Conservation (phyloP, 345 rosid genomes). For the Gossypium herbaceum region DNA sequence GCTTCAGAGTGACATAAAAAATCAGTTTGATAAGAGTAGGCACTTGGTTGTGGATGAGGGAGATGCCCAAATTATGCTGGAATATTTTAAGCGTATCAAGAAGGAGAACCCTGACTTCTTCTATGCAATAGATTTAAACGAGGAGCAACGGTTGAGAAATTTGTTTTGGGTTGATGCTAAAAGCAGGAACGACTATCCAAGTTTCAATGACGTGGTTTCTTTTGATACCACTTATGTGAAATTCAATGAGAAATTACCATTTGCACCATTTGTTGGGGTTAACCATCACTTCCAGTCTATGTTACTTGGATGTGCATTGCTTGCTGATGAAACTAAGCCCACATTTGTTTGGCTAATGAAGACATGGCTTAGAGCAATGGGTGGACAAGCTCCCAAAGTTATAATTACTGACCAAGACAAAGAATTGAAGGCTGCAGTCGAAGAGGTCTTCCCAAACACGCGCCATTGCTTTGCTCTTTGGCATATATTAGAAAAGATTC, state of each 20-base stretch:
- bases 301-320: slow-evolving; percentile 43
- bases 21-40: slow-evolving; percentile 33
- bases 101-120: slow-evolving; percentile 44
- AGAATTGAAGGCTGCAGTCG: slow-evolving; percentile 31
- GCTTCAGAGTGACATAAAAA: slow-evolving; percentile 18
- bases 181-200: slow-evolving; percentile 38
- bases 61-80: slow-evolving; percentile 40
- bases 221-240: slow-evolving; percentile 45
- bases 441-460: slow-evolving; percentile 38
- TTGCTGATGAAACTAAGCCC: slow-evolving; percentile 42
- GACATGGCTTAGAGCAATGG: slow-evolving; percentile 47
- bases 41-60: slow-evolving; percentile 40
- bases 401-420: slow-evolving; percentile 46
- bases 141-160: slow-evolving; percentile 39
- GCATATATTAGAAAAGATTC: slow-evolving; percentile 45
- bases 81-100: slow-evolving; percentile 46
- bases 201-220: slow-evolving; percentile 43
- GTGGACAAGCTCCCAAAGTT: slow-evolving; percentile 39
- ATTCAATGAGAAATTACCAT: slow-evolving; percentile 40
- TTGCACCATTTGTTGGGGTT: slow-evolving; percentile 43
- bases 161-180: slow-evolving; percentile 47
- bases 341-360: slow-evolving; percentile 39
- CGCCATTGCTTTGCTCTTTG: slow-evolving; percentile 43
- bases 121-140: slow-evolving; percentile 41
- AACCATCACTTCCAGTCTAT: slow-evolving; percentile 44